These are phyloP conservation scores for Apophysomyces ossiformis DNA, from an alignment of 371 early-diverging fungal species.

Conservation along the genomic window DNA sequence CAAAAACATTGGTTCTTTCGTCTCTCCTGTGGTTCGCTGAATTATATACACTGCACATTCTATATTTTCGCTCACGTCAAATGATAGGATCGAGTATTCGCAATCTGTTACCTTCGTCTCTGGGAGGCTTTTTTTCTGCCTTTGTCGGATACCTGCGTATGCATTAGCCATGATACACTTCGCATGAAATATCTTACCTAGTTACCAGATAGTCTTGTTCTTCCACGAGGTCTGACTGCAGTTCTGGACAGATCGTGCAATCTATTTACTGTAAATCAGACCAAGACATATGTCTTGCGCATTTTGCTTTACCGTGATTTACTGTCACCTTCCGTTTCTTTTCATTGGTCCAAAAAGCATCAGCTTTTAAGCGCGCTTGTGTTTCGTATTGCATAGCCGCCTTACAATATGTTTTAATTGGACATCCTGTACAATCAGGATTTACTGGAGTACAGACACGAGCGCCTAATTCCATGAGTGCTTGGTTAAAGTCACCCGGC, in stretches of 20 bases:
- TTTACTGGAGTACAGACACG: slow-evolving; percentile 78
- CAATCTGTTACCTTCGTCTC: slow-evolving; percentile 61
- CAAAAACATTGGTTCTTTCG: slow-evolving; percentile 39
- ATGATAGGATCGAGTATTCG: no score
- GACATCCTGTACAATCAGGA: slow-evolving; percentile 74
- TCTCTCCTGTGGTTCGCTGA: slow-evolving; percentile 31
- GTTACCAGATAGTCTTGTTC: slow-evolving; percentile 44
- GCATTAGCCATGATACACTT: neutral
- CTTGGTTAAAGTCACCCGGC: slow-evolving; percentile 86
- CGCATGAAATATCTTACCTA: slow-evolving; percentile 19
- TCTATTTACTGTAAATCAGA: slow-evolving; percentile 18
- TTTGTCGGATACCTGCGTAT: slow-evolving; percentile 63
- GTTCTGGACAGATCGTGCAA: slow-evolving; percentile 37
- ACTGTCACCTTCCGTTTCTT: slow-evolving; percentile 29
- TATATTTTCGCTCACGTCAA: slow-evolving; percentile 13
- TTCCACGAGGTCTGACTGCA: slow-evolving; percentile 23
- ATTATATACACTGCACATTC: slow-evolving; percentile 70
- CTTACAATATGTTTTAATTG: slow-evolving; percentile 61
- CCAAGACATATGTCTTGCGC: slow-evolving; percentile 1
- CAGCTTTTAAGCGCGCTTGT: slow-evolving; percentile 17
- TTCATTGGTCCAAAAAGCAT: slow-evolving; percentile 28
- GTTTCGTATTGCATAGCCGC: slow-evolving; percentile 57
- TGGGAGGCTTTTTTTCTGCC: slow-evolving; percentile 62
- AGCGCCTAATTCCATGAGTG: slow-evolving; percentile 86
- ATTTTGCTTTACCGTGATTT: slow-evolving; percentile 28